Evolutionary conservation across 1,284 basidiomycete genomes (phyloP), one percentile per base, ranked within the genome.

Genomic region (Malassezia yamatoensis): DNA sequence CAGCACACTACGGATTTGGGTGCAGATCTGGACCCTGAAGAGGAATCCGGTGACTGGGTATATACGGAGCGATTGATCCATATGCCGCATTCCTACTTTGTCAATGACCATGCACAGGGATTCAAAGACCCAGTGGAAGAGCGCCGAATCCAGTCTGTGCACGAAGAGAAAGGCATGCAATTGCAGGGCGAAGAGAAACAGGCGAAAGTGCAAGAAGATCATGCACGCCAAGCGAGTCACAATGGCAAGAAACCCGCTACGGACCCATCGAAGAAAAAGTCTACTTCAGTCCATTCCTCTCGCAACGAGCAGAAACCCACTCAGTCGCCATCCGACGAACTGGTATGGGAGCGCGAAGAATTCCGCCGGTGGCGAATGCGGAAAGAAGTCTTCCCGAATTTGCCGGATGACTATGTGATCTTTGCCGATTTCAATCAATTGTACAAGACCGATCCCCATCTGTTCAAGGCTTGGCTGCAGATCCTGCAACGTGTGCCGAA

Each of bases 381-480:
- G 55, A 61, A 61, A 29, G 63, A 67, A 38, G 80, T 66, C 49
- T 83, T 54, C 76, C 78, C 32, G 72, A 76, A 55, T 75, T 79
- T 66, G 69, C 78, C 70, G 5, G 70, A 72, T 46, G 69, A 73
- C 58, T 70, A 64, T 16, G 63, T 83, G 54, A 81, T 83, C 60
- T 83, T 83, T 63, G 81, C 82, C 49, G 82, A 83, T 63, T 83
- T 83, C 68, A 83, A 83, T 64, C 82, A 83, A 77, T 79, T 81
- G 47, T 74, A 75, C 66, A 74, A 74, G 61, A 59, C 59, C 53
- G 68, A 70, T 52, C 62, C 64, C 21, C 78, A 79, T 63, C 78
- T 83, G 58, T 83, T 82, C 66, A 77, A 77, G 62, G 76, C 78
- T 15, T 83, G 82, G 82, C 75, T 83, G 34, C 77, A 77, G 35